Percentiles rank a stretch among this genome's conserved stretches.
These are phyloP conservation scores for Fusarium sp. DNA, from an alignment of 2,329 filamentous ascomycete genomes.

Conservation along the genomic window DNA sequence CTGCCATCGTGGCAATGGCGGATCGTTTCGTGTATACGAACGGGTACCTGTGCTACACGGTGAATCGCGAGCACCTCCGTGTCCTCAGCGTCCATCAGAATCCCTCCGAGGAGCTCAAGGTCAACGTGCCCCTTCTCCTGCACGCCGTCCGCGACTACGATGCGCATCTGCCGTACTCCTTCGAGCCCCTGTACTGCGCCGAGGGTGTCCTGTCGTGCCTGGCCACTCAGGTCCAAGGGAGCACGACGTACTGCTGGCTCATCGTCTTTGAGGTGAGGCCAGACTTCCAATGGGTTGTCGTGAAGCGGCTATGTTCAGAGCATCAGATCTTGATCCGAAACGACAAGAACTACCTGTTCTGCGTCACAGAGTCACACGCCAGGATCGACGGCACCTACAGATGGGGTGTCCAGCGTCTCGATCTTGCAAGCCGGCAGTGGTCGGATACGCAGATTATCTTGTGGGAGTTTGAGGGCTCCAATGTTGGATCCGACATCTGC, in stretches of 20 bases:
- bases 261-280: slow-evolving; percentile 55
- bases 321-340: slow-evolving; percentile 76
- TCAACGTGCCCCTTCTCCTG: slow-evolving; percentile 61
- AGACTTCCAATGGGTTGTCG: slow-evolving; percentile 56
- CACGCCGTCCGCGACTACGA: slow-evolving; percentile 50
- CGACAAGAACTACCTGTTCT: slow-evolving; percentile 69
- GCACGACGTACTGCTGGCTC: slow-evolving; percentile 59
- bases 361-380: slow-evolving; percentile 69
- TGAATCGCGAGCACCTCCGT: slow-evolving; percentile 59
- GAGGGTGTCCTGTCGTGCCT: slow-evolving; percentile 67
- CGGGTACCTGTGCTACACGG: slow-evolving; percentile 73
- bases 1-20: slow-evolving; percentile 68
- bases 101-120: slow-evolving; percentile 61
- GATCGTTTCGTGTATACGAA: slow-evolving; percentile 71
- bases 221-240: slow-evolving; percentile 55
- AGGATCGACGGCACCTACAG: slow-evolving; percentile 65
- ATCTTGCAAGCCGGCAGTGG: slow-evolving; percentile 55
- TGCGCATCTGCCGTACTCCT: slow-evolving; percentile 53
- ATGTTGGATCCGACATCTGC: slow-evolving; percentile 74
- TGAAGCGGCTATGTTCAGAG: slow-evolving; percentile 55
- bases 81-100: slow-evolving; percentile 67
- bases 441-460: slow-evolving; percentile 61
- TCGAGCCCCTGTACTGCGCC: slow-evolving; percentile 67
- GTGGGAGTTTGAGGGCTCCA: slow-evolving; percentile 68
- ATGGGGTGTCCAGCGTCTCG: slow-evolving; percentile 70